Evolutionary conservation across 1,139 yeast species (phyloP).

Genomic region (Saccharomyces hybrid): DNA sequence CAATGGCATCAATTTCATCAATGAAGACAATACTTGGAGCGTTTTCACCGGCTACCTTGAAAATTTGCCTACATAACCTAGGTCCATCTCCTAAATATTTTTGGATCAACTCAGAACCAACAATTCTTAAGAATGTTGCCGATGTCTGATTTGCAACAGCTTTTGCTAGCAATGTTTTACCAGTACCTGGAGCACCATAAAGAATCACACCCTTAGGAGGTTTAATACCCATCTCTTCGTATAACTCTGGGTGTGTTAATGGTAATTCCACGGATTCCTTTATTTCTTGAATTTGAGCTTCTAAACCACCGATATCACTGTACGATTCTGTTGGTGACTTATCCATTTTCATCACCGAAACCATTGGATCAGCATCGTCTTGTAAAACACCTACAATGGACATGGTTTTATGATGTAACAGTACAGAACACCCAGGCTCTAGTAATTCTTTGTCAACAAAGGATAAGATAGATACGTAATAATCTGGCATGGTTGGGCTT

Average conservation of each 20-base stretch:
- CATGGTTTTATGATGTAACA: constrained; percentile 90
- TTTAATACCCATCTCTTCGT: constrained; percentile 98
- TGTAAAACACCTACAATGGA: constrained; percentile 91
- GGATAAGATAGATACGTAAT: constrained; percentile 91
- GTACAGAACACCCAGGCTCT: constrained; percentile 97
- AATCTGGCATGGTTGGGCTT: constrained; percentile 92
- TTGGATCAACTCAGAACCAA: constrained; percentile 93
- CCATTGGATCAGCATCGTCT: constrained; percentile 98
- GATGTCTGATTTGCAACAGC: constrained; percentile 98
- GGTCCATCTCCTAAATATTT: constrained; percentile 98
- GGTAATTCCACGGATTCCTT: constrained; percentile 98
- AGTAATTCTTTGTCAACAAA: constrained; percentile 93
- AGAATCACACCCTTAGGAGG: constrained; percentile 98
- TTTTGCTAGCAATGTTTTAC: constrained; percentile 91
- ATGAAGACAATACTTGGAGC: constrained; percentile 97
- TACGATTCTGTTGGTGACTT: constrained; percentile 95
- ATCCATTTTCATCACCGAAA: constrained; percentile 93
- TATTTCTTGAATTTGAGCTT: constrained; percentile 92
- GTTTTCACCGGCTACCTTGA: constrained; percentile 93
- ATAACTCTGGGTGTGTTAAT: constrained; percentile 91
- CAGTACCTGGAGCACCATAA: constrained; percentile 99
- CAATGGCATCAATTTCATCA: constrained; percentile 98
- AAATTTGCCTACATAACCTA: constrained; percentile 84
- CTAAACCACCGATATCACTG: constrained; percentile 96
- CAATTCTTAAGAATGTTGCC: constrained; percentile 92